phyloP scores from a whole-genome alignment of 192 early-diverging fungal genomes.

The Coemansia sp. region DNA sequence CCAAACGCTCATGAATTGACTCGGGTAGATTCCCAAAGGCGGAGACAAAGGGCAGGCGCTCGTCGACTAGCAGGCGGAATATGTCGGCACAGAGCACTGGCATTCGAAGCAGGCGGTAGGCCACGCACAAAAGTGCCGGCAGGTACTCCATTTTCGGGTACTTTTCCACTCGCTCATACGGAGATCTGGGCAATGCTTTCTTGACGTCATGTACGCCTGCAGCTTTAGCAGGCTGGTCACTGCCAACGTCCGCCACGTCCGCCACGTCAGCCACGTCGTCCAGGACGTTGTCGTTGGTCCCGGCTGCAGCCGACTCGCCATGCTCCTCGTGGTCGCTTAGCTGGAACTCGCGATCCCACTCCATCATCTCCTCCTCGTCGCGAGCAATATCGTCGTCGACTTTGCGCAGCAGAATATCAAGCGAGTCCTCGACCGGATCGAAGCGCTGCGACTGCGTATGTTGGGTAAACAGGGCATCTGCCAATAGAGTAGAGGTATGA shows the following conservation, averaged over 20 bases:
- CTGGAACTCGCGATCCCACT: constrained; percentile 21
- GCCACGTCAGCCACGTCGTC: background rate
- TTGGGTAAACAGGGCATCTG: constrained; percentile 18
- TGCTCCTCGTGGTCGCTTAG: background rate
- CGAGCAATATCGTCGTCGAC: constrained; percentile 49
- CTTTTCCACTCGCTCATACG: constrained; percentile 13
- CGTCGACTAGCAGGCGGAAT: constrained; percentile 35
- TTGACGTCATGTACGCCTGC: background rate
- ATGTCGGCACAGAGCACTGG: constrained; percentile 38
- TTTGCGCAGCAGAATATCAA: constrained; percentile 33
- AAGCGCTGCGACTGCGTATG: constrained; percentile 21
- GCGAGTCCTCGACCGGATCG: constrained; percentile 25
- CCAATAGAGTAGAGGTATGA: background rate
- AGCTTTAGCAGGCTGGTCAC: background rate
- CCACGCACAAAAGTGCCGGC: constrained; percentile 34
- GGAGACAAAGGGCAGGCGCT: constrained; percentile 39
- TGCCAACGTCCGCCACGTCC: background rate
- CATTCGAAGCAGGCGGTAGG: constrained; percentile 27
- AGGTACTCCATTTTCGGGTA: constrained; percentile 41
- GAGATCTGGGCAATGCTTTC: background rate
- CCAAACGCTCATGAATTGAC: constrained; percentile 21
- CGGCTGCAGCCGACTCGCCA: background rate
- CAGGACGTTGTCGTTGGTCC: background rate
- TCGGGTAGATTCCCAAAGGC: constrained; percentile 21
- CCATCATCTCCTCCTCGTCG: constrained; percentile 41